Evolutionary conservation across 768 basidiomycete genomes (phyloP).

Genomic region (Leccinum barrowsii): DNA sequence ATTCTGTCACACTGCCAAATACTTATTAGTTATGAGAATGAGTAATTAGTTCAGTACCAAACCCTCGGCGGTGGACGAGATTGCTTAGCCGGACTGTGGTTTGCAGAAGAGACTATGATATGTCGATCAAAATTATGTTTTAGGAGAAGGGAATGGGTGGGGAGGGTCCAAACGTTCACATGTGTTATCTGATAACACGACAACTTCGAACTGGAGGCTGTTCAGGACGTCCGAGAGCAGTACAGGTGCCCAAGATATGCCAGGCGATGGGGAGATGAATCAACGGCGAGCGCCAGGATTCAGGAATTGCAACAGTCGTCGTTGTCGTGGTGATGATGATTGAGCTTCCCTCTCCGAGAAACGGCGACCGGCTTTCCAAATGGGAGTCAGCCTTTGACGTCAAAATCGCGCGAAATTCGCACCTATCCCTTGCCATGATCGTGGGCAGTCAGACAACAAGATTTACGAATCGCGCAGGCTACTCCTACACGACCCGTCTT

Average conservation of each 20-base stretch:
- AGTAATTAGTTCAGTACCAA: not conserved
- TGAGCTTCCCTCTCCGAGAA: not conserved
- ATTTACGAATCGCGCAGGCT: not conserved
- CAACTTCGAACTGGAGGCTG: not conserved
- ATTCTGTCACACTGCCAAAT: not conserved
- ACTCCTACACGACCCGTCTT: not conserved
- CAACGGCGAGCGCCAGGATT: not conserved
- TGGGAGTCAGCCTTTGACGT: not conserved
- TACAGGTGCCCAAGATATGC: not conserved
- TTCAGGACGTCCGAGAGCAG: not conserved
- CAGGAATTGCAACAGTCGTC: not conserved
- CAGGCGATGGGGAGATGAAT: not conserved
- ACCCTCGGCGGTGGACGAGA: not conserved
- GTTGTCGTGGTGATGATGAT: not conserved
- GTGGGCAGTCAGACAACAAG: not conserved
- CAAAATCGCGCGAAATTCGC: not conserved
- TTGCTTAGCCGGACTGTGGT: not conserved
- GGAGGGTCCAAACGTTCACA: not conserved
- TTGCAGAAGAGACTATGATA: not conserved
- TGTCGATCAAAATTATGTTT: not conserved
- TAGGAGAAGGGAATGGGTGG: not conserved
- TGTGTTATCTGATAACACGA: not conserved
- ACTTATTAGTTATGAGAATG: not conserved
- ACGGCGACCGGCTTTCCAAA: slow-evolving; percentile 5
- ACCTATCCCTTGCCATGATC: not conserved